Base-by-base conservation (phyloP, 805 yeast genomes). In the Danielia oregonensis region DNA sequence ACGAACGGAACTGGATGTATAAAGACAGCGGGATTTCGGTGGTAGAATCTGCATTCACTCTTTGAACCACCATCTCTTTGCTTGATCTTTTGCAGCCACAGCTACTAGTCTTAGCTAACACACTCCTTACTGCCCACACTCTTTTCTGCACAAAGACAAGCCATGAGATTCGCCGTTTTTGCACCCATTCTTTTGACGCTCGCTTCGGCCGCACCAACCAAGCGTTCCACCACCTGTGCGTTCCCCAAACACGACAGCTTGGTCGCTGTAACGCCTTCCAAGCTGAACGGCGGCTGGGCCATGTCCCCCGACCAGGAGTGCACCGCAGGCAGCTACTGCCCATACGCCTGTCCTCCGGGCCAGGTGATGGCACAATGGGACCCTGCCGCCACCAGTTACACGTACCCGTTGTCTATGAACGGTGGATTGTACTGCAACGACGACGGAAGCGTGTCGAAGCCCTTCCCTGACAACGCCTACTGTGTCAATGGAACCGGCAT, bases 311-410 rank as follows among this genome's bases (percentile, higher is more conserved):
- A 84, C 57, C 82, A 79, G 50, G 50, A 68, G 24, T 87, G 96
- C 60, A 57, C 78, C 4, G 68, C 82, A 17, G 95, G 93, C n/a
- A 62, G 69, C 19, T 88, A 79, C 74, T 87, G 96, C 60, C 96
- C 95, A 19, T 88, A 82, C 58, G 96, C 96, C 12, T 87, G 96
- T 56, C 79, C 87, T 12, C 84, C 95, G 26, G 96, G 96, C 39
- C 76, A 84, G 57, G 59, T 87, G 36, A 80, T 82, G 82, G 85
- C 79, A 19, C 96, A 87, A 61, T 87, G 95, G 96, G 93, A 88
- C 52, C 78, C 87, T 4, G 42, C 57, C 4, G 82, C 80, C 24
- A 85, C 85, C n/a, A 45, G 78, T 8, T 87, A 86, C 63, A 48
- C 80, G 5, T 83, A 82, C 55, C 94, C 95, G 15, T 72, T 76